phyloP scores from a whole-genome alignment of 1,139 yeast species.

The Magnusiomyces starmeri region DNA sequence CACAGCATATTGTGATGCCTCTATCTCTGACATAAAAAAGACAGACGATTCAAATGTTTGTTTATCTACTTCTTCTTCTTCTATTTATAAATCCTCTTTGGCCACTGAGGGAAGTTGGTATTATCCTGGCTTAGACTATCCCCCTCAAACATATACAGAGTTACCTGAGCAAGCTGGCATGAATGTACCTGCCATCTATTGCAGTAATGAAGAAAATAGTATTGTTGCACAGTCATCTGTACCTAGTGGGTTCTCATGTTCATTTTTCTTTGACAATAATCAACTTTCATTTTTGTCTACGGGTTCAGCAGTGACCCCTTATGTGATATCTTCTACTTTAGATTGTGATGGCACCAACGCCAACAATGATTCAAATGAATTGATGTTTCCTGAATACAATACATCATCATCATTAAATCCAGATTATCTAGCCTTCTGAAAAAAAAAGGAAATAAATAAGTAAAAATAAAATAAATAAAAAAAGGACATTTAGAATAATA shows the following conservation, averaged over 20 bases:
- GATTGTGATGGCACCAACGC: no score
- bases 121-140: conserved; percentile 7
- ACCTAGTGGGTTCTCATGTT: not conserved
- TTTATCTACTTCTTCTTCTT: not conserved
- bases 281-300: not conserved
- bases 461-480: not conserved
- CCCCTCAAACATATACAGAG: no score
- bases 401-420: no score
- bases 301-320: no score
- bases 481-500: not conserved
- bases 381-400: no score
- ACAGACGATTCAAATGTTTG: not conserved
- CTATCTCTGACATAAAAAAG: not conserved
- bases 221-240: not conserved
- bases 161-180: no score
- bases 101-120: conserved; percentile 1
- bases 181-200: no score
- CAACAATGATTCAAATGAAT: no score
- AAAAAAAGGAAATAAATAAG: not conserved
- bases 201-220: not conserved
- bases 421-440: no score
- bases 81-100: not conserved
- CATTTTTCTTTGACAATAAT: not conserved
- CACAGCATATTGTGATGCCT: not conserved
- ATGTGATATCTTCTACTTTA: no score